phyloP scores from a whole-genome alignment of 1,284 basidiomycete species.

The Ustilago bromivora region DNA sequence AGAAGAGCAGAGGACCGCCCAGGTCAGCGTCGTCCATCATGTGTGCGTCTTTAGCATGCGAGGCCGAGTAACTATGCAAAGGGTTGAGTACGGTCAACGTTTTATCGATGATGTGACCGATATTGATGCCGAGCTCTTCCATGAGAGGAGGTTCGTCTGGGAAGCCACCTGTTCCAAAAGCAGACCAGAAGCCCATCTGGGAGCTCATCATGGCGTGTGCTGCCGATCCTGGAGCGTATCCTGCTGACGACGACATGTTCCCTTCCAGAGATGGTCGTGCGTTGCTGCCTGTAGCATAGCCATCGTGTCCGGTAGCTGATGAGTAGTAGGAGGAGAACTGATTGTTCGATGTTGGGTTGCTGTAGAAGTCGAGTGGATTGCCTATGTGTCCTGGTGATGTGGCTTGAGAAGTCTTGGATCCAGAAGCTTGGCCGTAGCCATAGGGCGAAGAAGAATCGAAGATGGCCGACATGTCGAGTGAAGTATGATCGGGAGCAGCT shows the following conservation, averaged over 20 bases:
- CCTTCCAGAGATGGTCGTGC: constrained; percentile 58
- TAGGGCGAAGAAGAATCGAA: constrained; percentile 56
- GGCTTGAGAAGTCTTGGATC: constrained; percentile 36
- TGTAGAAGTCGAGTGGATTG: constrained; percentile 51
- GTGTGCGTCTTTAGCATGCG: constrained; percentile 76
- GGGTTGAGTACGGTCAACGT: constrained; percentile 96
- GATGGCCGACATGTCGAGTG: constrained; percentile 50
- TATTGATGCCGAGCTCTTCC: constrained; percentile 93
- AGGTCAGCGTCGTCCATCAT: constrained; percentile 99
- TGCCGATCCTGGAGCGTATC: constrained; percentile 42
- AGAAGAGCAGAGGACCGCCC: constrained; percentile 94
- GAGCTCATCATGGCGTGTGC: constrained; percentile 57
- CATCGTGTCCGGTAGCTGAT: constrained; percentile 32
- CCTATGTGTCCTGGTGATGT: constrained; percentile 29
- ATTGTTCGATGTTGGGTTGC: constrained; percentile 26
- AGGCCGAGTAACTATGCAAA: constrained; percentile 76
- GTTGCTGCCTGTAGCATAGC: constrained; percentile 44
- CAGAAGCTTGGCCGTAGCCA: constrained; percentile 41
- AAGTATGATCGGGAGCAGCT: neutral
- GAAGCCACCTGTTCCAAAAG: constrained; percentile 68
- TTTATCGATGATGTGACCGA: constrained; percentile 92
- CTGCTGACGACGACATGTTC: constrained; percentile 56
- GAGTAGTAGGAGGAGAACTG: constrained; percentile 50
- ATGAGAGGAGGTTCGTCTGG: constrained; percentile 68
- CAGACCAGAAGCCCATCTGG: constrained; percentile 64